Evolutionary conservation across 805 yeast species (phyloP).

Genomic region (Lipomyces japonicus): DNA sequence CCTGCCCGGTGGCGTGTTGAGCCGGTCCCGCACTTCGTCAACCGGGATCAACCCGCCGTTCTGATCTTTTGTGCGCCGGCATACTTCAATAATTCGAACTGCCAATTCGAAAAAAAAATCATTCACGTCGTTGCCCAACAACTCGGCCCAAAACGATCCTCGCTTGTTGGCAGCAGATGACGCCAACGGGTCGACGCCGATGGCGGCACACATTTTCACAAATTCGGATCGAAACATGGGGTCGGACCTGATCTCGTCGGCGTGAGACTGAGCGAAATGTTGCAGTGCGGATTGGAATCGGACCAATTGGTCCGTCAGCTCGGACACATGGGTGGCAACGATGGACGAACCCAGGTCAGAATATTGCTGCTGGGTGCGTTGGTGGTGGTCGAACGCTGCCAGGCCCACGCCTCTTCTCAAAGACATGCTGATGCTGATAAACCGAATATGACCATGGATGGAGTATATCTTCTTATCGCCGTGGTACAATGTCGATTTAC

Average conservation of each 20-base stretch:
- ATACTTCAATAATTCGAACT: constrained; percentile 70
- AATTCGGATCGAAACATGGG: constrained; percentile 66
- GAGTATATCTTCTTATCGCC: no score
- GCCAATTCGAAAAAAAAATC: constrained; percentile 67
- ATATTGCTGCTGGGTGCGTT: constrained; percentile 42
- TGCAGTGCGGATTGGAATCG: constrained; percentile 74
- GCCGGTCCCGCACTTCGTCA: constrained; percentile 46
- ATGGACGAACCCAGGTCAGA: constrained; percentile 51
- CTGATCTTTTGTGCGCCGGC: constrained; percentile 61
- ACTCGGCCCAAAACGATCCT: constrained; percentile 39
- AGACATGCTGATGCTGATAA: no score
- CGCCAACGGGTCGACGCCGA: constrained; percentile 79
- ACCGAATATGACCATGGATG: no score
- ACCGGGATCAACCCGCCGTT: constrained; percentile 81
- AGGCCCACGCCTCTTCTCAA: constrained; percentile 41
- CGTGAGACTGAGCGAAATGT: constrained; percentile 71
- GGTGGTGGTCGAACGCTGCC: constrained; percentile 45
- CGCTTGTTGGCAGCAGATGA: constrained; percentile 32
- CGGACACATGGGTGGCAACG: constrained; percentile 52
- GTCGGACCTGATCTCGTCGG: constrained; percentile 60
- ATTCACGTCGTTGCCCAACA: constrained; percentile 38
- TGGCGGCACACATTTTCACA: constrained; percentile 67
- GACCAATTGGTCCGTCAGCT: constrained; percentile 64
- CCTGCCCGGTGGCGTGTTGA: constrained; percentile 6
- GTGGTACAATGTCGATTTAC: no score